Conservation (phyloP, 257 asterid genomes). For the Solanum bukasovii region DNA sequence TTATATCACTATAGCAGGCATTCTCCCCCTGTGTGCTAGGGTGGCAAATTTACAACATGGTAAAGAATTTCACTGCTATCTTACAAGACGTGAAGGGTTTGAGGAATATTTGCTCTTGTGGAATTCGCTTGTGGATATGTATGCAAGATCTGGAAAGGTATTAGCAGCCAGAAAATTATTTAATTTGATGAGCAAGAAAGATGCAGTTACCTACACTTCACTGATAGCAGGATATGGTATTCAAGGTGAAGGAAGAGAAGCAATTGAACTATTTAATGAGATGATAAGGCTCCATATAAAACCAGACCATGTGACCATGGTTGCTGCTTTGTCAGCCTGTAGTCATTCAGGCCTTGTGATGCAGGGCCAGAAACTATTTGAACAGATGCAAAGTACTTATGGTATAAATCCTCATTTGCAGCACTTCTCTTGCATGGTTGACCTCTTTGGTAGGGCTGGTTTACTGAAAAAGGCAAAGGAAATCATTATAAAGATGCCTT, state of each 20-base stretch:
- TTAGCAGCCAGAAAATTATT: constrained; percentile 55
- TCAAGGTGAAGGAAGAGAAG: constrained; percentile 63
- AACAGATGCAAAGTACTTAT: constrained; percentile 47
- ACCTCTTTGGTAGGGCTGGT: constrained; percentile 85
- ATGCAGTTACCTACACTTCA: constrained; percentile 78
- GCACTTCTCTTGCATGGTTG: constrained; percentile 80
- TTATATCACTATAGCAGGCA: constrained; percentile 65
- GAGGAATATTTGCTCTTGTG: constrained; percentile 39
- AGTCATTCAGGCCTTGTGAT: constrained; percentile 82
- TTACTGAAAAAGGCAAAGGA: constrained; percentile 46
- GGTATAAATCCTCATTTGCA: constrained; percentile 48
- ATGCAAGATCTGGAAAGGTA: constrained; percentile 76
- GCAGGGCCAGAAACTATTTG: constrained; percentile 46
- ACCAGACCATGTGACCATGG: constrained; percentile 75
- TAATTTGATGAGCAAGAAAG: constrained; percentile 47
- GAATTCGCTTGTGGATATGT: constrained; percentile 76
- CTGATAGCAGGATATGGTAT: constrained; percentile 73
- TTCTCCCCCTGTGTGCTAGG: constrained; percentile 79
- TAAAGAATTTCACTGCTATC: constrained; percentile 72
- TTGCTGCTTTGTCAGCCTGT: constrained; percentile 70
- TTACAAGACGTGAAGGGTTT: constrained; percentile 39
- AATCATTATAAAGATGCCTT: constrained; percentile 49
- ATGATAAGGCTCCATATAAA: constrained; percentile 45
- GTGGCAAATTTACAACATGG: constrained; percentile 69
- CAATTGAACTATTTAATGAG: constrained; percentile 53